Percentiles rank a stretch among this genome's conserved stretches.
Conservation (phyloP, 164 flowering plant species). For the Vitis cinerea region DNA sequence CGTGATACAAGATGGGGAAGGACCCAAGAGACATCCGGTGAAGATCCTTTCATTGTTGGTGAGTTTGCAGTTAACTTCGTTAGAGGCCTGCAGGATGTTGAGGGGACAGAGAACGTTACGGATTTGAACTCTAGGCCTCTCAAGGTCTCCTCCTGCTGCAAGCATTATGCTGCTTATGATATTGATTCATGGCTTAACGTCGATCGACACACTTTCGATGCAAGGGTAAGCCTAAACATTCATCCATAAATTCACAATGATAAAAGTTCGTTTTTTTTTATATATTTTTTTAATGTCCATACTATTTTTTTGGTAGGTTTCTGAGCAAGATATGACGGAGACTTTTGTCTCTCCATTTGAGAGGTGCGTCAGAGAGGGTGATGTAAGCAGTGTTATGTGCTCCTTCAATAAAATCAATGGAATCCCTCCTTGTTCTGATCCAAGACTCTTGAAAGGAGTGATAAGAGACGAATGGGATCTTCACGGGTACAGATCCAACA, state of each 20-base stretch:
- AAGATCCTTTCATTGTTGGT: constrained; percentile 20
- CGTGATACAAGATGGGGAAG: constrained; percentile 32
- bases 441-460: background rate
- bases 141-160: constrained; percentile 28
- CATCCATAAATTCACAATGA: too few relatives aligned
- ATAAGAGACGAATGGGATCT: constrained; percentile 5
- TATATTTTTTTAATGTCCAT: too few relatives aligned
- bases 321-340: constrained; percentile 4
- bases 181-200: constrained; percentile 20
- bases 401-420: constrained; percentile 11
- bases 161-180: constrained; percentile 29
- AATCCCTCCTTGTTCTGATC: constrained; percentile 8
- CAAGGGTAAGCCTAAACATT: constrained; percentile 6
- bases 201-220: constrained; percentile 12
- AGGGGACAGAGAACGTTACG: background rate
- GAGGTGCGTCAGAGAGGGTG: constrained; percentile 6
- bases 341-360: constrained; percentile 1
- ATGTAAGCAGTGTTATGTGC: constrained; percentile 8
- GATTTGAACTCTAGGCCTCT: constrained; percentile 11
- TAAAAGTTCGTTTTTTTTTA: too few relatives aligned
- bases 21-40: constrained; percentile 21
- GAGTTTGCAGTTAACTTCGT: constrained; percentile 18
- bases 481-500: background rate
- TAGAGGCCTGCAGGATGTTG: constrained; percentile 25
- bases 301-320: background rate